Evolutionary conservation across 1,284 basidiomycete genomes (phyloP).

Genomic region (Ustilago esculenta): DNA sequence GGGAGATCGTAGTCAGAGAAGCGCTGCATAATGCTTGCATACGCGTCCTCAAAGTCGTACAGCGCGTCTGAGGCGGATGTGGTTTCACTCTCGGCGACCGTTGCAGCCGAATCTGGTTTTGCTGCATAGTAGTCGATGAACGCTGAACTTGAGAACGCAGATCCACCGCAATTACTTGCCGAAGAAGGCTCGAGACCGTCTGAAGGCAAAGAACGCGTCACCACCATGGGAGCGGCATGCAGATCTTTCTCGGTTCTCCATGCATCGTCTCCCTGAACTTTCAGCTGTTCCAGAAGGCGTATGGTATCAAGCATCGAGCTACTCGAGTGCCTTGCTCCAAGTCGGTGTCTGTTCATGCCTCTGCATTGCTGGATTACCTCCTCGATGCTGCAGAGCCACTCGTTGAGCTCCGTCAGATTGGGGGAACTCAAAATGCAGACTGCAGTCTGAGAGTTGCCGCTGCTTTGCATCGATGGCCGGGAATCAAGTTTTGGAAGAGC

Average conservation of each 20-base stretch:
- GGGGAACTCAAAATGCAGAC: slow-evolving; percentile 19
- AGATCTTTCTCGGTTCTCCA: not conserved
- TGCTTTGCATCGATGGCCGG: not conserved
- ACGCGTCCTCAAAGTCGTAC: slow-evolving; percentile 28
- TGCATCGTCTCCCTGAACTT: not conserved
- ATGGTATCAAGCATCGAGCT: slow-evolving; percentile 9
- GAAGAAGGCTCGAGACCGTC: not conserved
- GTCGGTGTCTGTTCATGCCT: not conserved
- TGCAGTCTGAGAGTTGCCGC: not conserved
- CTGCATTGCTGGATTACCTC: slow-evolving; percentile 1
- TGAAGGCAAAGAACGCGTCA: slow-evolving; percentile 3
- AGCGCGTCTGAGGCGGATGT: not conserved
- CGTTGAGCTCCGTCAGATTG: slow-evolving; percentile 15
- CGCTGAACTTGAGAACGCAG: slow-evolving; percentile 9
- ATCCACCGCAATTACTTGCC: not conserved
- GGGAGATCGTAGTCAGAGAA: slow-evolving; percentile 5
- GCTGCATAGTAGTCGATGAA: slow-evolving; percentile 29
- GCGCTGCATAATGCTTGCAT: slow-evolving; percentile 21
- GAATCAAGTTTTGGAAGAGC: not conserved
- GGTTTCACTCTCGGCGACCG: not conserved
- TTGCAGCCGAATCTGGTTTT: not conserved
- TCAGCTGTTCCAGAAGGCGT: slow-evolving; percentile 13
- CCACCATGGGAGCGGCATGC: slow-evolving; percentile 7
- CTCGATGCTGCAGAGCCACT: slow-evolving; percentile 17
- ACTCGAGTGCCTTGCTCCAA: slow-evolving; percentile 1